Conservation (phyloP, 2,329 filamentous ascomycete genomes). For the Aspergillus texensis region DNA sequence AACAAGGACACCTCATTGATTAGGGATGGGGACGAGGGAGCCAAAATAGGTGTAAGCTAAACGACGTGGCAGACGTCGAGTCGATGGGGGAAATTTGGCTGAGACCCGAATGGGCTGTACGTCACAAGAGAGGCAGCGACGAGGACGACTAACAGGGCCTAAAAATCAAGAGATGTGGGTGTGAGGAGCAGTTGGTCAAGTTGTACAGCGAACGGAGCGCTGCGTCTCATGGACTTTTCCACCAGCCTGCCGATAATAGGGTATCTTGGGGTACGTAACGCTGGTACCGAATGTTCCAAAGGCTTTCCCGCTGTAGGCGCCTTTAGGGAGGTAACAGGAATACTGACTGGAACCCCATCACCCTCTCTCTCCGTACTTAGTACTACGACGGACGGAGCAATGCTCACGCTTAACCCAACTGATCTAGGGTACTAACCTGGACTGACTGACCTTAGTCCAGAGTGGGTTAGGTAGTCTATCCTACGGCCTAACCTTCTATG, state of each 20-base stretch:
- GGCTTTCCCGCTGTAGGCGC: constrained; percentile 5
- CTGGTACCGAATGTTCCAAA: not conserved
- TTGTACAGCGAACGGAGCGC: constrained; percentile 1
- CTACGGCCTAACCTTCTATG: not conserved
- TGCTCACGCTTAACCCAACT: not conserved
- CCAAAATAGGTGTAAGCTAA: not conserved
- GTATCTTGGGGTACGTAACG: not conserved
- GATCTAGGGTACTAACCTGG: not conserved
- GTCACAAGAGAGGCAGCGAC: not conserved
- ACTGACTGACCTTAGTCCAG: not conserved
- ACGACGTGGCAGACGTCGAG: constrained; percentile 1
- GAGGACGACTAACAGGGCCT: constrained; percentile 1
- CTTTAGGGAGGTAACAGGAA: not conserved
- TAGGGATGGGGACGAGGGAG: not conserved
- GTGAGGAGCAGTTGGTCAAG: not conserved
- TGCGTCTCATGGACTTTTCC: not conserved
- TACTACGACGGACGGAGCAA: no score
- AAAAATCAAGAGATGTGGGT: not conserved
- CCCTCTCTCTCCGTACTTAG: not conserved
- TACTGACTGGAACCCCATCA: not conserved
- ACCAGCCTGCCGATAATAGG: not conserved
- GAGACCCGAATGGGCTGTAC: constrained; percentile 5
- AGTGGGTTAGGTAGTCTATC: not conserved
- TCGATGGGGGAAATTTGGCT: not conserved
- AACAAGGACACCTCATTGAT: not conserved